Base-by-base conservation (phyloP, 192 early-diverging fungal species). In the Entophlyctis luteolus region DNA sequence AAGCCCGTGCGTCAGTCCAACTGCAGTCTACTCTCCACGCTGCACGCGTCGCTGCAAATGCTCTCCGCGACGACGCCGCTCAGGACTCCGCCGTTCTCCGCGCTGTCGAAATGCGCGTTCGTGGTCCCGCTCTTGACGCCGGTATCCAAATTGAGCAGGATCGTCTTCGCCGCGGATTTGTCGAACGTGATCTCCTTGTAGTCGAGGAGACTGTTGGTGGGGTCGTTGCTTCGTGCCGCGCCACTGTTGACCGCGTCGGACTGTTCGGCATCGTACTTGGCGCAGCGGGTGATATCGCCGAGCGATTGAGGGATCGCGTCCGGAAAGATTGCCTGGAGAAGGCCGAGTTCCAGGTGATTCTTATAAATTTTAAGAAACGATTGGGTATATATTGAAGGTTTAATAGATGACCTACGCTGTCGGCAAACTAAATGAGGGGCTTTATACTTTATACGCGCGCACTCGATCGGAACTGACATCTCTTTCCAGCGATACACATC, bases 351-450 rank as follows among this genome's bases (percentile, higher is more conserved):
- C 67, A 60, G 56, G 72, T 73, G 59, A 6, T 48, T 5, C 37
- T 58, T 38, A 14, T 58, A 36, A n/a, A 12, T 45, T 10, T 57
- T 20, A 5, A 37, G 20, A 34, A 37, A 4, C 32, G 5, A 60
- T 42, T 27, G 39, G 33, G 6, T 16, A 60, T 6, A 8, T 48
- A 12, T 48, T 23, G 20, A 27, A 6, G 38, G n/a, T 10, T 22
- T 4, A 10, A 34, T 27, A 74, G 72, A 79, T 79, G 78, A 71
- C 70, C 16, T 76, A 79, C 47, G 62, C 70, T 3, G 50, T 74
- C 27, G 78, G 78, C 35, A 73, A 70, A 49, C 42, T 76, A 35
- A 79, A 79, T 59, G 74, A 79, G 47, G 78, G 72, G 18, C 52
- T 74, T 14, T 55, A 66, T 53, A 47, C 54, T 5, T 54, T 76